These are phyloP conservation scores for Turnera subulata DNA, from an alignment of 345 rosid species.

Conservation along the genomic window DNA sequence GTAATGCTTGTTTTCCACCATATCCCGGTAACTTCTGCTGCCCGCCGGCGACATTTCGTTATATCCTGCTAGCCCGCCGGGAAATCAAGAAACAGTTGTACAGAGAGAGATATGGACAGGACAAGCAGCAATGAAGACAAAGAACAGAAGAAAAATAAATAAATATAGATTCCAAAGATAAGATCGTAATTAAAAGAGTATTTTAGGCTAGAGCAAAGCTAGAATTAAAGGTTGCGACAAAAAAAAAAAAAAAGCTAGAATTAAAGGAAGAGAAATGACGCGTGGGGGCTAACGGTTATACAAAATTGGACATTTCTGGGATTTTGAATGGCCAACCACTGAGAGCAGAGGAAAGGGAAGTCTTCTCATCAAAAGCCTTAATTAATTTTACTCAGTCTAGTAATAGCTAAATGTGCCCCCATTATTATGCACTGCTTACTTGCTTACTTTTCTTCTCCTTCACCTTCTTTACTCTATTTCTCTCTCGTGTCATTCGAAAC, in stretches of 20 bases:
- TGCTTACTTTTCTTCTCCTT: not conserved
- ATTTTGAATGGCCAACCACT: slow-evolving; percentile 29
- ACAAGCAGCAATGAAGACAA: not conserved
- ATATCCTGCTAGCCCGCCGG: slow-evolving; percentile 18
- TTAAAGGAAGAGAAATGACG: slow-evolving; percentile 27
- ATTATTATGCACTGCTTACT: not conserved
- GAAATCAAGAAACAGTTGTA: slow-evolving; percentile 1
- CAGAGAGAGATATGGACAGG: not conserved
- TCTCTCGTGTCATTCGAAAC: slow-evolving; percentile 35
- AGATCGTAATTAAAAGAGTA: slow-evolving; percentile 41
- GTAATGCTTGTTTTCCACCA: slow-evolving; percentile 36
- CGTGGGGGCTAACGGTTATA: slow-evolving; percentile 60
- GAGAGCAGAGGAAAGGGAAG: too few relatives aligned
- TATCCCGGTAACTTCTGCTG: slow-evolving; percentile 18
- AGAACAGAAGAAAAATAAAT: not conserved
- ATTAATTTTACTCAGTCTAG: slow-evolving; percentile 20
- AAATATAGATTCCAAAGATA: slow-evolving; percentile 26
- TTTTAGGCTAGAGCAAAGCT: slow-evolving; percentile 33
- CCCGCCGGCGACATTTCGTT: slow-evolving; percentile 42
- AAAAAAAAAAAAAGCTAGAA: too few relatives aligned
- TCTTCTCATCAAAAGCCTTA: not conserved
- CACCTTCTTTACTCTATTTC: not conserved
- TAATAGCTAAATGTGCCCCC: slow-evolving; percentile 26
- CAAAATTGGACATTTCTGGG: slow-evolving; percentile 58
- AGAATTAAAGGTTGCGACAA: too few relatives aligned